Evolutionary conservation across 2,329 filamentous ascomycete species (phyloP), one percentile per base, ranked within the genome.

Genomic region (Claviceps quebecensis): DNA sequence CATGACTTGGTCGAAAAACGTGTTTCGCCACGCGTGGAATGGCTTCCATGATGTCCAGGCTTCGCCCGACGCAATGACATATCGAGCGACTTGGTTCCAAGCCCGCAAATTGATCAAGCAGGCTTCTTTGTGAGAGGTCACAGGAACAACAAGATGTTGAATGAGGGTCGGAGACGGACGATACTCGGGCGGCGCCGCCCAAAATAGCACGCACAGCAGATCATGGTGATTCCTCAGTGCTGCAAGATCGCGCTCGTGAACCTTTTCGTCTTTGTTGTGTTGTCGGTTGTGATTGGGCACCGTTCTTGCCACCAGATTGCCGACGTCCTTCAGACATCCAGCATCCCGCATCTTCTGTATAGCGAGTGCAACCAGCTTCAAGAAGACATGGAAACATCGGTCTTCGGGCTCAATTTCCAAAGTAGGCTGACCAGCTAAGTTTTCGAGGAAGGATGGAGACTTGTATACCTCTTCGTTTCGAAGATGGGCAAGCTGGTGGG

Each of bases 171-270:
- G 64, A 5, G 69, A 69, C 4, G 77, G 79, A 7, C 80, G 72
- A 47, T 78, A 59, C 2, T 75, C 72, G 1, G 70, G 60, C 8
- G 81, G 80, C 1, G 77, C 72, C 5, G 76, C 77, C 80, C 80
- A 86, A 60, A 78, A 85, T 4, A 86, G 68, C 0, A 80, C 82
- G 56, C 77, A 80, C 3, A 86, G 69, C 43, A 86, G 72, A 61
- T 86, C 81, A 53, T 85, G 81, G 54, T 86, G 82, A 54, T 86
- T 86, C 52, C 81, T 70, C 44, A 86, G 65, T 5, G 80, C 79
- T 4, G 79, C 78, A 45, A 85, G 68, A 47, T 86, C 81, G 39
- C 74, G 73, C 56, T 81, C 71, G 52, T 76, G 72, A 11, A 84
- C 72, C 5, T 68, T 71, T 53, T 81, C 73, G 59, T 85, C 81